Conservation (phyloP, 2,329 filamentous ascomycete genomes). For the Trichoderma afroharzianum region DNA sequence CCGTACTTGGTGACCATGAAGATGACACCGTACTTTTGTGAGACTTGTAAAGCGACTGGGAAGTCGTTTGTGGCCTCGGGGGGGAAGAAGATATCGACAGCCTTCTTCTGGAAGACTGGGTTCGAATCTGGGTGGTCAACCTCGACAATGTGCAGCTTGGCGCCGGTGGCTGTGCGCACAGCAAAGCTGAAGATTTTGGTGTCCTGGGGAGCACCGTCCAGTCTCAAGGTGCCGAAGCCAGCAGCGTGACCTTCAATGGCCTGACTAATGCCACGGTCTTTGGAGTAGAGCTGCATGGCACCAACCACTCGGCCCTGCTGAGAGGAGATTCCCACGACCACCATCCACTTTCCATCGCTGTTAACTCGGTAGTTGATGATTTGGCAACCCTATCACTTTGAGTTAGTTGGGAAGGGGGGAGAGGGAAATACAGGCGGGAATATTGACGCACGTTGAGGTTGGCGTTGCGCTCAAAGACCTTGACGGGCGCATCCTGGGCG, state of each 20-base stretch:
- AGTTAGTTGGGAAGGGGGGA: neutral
- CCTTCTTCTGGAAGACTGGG: conserved; percentile 88
- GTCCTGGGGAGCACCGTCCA: conserved; percentile 85
- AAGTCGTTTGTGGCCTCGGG: conserved; percentile 95
- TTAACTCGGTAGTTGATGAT: conserved; percentile 99
- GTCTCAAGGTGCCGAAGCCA: conserved; percentile 81
- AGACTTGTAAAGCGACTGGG: conserved; percentile 96
- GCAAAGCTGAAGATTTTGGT: conserved; percentile 97
- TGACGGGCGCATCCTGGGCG: conserved; percentile 72
- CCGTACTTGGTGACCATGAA: conserved; percentile 98
- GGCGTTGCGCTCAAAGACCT: conserved; percentile 90
- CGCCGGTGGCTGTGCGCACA: conserved; percentile 81
- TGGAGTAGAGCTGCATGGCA: conserved; percentile 95
- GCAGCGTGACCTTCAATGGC: conserved; percentile 97
- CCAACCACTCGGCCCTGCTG: conserved; percentile 91
- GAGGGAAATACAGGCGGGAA: neutral
- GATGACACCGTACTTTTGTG: conserved; percentile 92
- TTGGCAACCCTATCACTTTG: conserved; percentile 71
- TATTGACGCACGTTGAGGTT: conserved; percentile 70
- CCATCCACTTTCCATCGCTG: conserved; percentile 96
- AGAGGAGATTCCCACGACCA: conserved; percentile 91
- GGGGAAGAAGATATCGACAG: conserved; percentile 96
- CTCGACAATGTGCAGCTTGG: conserved; percentile 96
- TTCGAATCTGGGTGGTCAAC: conserved; percentile 91
- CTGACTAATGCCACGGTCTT: conserved; percentile 93